Conservation (phyloP, 805 yeast genomes). For the Candida nemodendra region DNA sequence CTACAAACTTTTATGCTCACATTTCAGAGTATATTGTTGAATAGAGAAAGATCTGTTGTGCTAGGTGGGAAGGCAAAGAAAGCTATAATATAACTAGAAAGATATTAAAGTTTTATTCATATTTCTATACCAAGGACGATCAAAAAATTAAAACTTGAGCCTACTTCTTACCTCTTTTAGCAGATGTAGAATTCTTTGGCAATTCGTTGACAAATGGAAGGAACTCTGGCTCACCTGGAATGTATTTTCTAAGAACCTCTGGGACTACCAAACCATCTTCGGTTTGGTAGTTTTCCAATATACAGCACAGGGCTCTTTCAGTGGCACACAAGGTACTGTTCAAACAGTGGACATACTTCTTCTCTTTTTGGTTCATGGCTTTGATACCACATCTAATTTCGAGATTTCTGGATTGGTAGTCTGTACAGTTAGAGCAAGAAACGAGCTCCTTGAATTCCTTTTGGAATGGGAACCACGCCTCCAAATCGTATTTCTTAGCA, state of each 20-base stretch:
- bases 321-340: slow-evolving; percentile 97
- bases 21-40: no score
- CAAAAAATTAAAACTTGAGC: no score
- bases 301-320: slow-evolving; percentile 96
- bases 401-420: slow-evolving; percentile 96
- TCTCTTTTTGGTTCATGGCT: slow-evolving; percentile 90
- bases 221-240: slow-evolving; percentile 98
- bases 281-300: slow-evolving; percentile 96
- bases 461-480: slow-evolving; percentile 99
- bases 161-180: slow-evolving; percentile 44
- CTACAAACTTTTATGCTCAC: no score
- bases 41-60: no score
- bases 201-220: slow-evolving; percentile 86
- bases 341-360: slow-evolving; percentile 97
- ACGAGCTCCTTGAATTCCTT: slow-evolving; percentile 97
- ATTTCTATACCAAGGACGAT: no score
- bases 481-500: slow-evolving; percentile 97
- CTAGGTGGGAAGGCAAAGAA: no score
- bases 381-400: slow-evolving; percentile 99
- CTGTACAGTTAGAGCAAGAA: slow-evolving; percentile 98
- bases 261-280: slow-evolving; percentile 94
- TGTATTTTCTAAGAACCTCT: slow-evolving; percentile 91
- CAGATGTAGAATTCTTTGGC: slow-evolving; percentile 91
- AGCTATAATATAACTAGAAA: no score
- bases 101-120: no score